Evolutionary conservation across 768 basidiomycete genomes (phyloP).

Genomic region (Termitomyces sp.): DNA sequence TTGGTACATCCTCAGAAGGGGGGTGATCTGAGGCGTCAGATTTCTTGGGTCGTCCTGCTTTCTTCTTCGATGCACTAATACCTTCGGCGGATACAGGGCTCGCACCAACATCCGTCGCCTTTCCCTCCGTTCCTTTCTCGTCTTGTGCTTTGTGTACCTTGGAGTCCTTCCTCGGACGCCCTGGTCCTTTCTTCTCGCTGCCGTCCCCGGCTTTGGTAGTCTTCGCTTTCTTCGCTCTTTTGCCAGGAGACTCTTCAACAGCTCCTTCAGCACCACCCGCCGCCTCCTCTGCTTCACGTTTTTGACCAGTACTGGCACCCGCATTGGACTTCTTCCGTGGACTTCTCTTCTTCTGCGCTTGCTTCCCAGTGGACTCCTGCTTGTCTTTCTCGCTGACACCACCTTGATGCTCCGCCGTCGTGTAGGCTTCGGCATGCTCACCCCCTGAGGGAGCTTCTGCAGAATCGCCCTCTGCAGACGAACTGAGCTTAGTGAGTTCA

Average conservation of each 20-base stretch:
- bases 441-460: not conserved
- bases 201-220: not conserved
- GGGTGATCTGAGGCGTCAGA: constrained; percentile 4
- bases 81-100: not conserved
- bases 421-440: not conserved
- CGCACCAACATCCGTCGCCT: not conserved
- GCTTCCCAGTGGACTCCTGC: not conserved
- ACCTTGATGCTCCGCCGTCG: not conserved
- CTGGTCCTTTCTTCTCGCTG: constrained; percentile 12
- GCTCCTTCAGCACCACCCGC: constrained; percentile 2
- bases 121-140: not conserved
- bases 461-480: not conserved
- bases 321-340: constrained; percentile 9
- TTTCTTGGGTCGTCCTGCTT: constrained; percentile 8
- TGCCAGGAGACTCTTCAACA: constrained; percentile 14
- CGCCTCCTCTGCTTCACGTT: constrained; percentile 8
- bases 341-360: constrained; percentile 4
- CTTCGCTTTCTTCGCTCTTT: constrained; percentile 21
- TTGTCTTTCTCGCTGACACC: not conserved
- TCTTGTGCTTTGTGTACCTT: constrained; percentile 5
- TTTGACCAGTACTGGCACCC: constrained; percentile 7
- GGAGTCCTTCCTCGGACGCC: constrained; percentile 13
- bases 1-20: not conserved
- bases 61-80: constrained; percentile 4
- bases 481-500: constrained; percentile 18